phyloP scores from a whole-genome alignment of 768 basidiomycete genomes.

The Mrakia gelida region DNA sequence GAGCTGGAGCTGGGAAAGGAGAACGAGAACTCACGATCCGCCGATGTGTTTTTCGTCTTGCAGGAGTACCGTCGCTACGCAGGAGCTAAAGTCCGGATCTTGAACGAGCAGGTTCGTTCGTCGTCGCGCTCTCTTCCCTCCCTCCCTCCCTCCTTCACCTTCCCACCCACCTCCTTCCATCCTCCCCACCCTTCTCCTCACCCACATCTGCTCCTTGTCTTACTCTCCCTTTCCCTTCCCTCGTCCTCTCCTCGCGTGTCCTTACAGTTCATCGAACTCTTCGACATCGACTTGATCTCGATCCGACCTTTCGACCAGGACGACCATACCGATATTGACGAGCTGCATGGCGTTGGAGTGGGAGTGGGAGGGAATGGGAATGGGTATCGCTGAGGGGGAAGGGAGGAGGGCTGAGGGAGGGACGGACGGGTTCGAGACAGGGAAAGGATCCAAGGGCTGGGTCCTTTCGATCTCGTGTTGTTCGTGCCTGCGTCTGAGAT shows the following conservation, averaged over 20 bases:
- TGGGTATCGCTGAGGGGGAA: too few species aligned
- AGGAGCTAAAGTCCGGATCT: slow-evolving; percentile 44
- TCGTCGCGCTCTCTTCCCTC: not conserved
- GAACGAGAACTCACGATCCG: too few species aligned
- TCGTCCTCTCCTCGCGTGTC: not conserved
- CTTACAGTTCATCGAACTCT: slow-evolving; percentile 47
- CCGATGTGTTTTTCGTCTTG: slow-evolving; percentile 31
- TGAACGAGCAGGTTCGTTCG: slow-evolving; percentile 45
- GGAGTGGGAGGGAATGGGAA: too few species aligned
- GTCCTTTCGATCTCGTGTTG: too few species aligned
- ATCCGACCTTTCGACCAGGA: slow-evolving; percentile 27
- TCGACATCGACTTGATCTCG: slow-evolving; percentile 44
- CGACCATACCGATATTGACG: not conserved
- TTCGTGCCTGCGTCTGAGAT: too few species aligned
- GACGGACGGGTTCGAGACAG: too few species aligned
- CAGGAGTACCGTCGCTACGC: slow-evolving; percentile 46
- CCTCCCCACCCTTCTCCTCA: too few species aligned
- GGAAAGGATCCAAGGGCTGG: too few species aligned
- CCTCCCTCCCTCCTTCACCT: not conserved
- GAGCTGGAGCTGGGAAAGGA: too few species aligned
- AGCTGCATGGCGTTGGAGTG: too few species aligned
- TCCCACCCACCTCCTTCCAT: too few species aligned
- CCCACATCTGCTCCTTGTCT: not conserved
- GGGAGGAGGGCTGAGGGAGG: too few species aligned
- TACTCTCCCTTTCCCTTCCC: not conserved